These are phyloP conservation scores for Leccinum angustisporum DNA, from an alignment of 1,284 basidiomycete species.

Conservation along the genomic window DNA sequence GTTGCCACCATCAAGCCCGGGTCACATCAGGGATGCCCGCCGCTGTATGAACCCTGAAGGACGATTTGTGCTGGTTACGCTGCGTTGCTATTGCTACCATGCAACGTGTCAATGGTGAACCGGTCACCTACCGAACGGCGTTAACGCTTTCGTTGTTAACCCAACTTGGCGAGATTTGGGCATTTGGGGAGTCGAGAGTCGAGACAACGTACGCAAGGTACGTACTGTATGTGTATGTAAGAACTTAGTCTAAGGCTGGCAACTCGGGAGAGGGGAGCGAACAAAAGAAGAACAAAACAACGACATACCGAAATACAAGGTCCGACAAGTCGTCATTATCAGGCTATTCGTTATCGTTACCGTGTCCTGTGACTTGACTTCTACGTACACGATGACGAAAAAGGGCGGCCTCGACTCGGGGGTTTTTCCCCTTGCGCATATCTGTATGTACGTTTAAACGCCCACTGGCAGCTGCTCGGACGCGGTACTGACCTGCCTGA, in stretches of 20 bases:
- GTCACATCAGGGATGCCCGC: neutral
- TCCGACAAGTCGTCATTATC: neutral
- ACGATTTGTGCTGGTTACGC: neutral
- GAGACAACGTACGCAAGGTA: neutral
- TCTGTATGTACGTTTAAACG: neutral
- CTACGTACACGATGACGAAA: neutral
- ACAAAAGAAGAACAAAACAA: neutral
- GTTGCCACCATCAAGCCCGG: neutral
- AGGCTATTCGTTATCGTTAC: neutral
- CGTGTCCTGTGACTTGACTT: neutral
- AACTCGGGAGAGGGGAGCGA: neutral
- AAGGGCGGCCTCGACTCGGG: neutral
- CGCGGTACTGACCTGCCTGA: neutral
- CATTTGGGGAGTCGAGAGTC: neutral
- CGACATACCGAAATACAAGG: neutral
- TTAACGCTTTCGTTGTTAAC: neutral
- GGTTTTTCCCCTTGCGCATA: neutral
- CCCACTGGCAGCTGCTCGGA: neutral
- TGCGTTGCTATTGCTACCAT: neutral
- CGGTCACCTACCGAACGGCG: neutral
- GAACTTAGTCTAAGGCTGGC: neutral
- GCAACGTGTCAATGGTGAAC: neutral
- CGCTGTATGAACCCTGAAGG: neutral
- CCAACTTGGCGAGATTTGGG: neutral
- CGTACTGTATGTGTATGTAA: neutral